Conservation (phyloP, 352 stramenopile species). For the Saprolegnia diclina region DNA sequence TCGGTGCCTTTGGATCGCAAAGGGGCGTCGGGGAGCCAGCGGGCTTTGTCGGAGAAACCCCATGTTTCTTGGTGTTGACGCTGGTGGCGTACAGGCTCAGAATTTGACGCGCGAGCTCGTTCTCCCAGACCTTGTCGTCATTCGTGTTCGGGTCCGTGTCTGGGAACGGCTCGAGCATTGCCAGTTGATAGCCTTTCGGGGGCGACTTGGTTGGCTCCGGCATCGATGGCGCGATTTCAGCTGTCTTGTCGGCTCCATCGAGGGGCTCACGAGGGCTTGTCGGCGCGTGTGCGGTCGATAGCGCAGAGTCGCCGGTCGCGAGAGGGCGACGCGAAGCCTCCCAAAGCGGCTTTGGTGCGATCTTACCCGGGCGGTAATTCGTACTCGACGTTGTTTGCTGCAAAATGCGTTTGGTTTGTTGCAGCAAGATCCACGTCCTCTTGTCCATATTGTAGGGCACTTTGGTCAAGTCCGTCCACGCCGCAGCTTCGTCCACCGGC, state of each 20-base stretch:
- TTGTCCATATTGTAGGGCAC: constrained; percentile 17
- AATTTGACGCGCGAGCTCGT: constrained; percentile 86
- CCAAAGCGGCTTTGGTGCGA: constrained; percentile 14
- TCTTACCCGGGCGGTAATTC: constrained; percentile 1
- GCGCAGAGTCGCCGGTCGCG: background rate
- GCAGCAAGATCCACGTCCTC: constrained; percentile 20
- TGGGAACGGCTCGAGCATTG: constrained; percentile 45
- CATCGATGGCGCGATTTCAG: constrained; percentile 1
- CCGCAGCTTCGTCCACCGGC: background rate
- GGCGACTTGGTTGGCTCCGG: constrained; percentile 24
- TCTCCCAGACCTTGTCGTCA: constrained; percentile 83
- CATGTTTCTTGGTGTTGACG: constrained; percentile 46
- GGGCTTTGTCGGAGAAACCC: background rate
- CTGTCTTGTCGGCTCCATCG: background rate
- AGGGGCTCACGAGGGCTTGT: background rate
- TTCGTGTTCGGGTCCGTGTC: constrained; percentile 52
- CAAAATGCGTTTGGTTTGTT: constrained; percentile 19
- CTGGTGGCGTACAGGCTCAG: constrained; percentile 82
- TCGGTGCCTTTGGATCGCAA: background rate
- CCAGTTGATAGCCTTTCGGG: constrained; percentile 40
- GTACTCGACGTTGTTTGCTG: constrained; percentile 1
- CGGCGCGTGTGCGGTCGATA: background rate
- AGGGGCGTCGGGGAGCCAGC: background rate
- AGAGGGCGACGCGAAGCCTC: background rate
- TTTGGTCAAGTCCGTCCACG: background rate